Conservation (phyloP, 2,329 filamentous ascomycete genomes). For the Thelonectria discophora region DNA sequence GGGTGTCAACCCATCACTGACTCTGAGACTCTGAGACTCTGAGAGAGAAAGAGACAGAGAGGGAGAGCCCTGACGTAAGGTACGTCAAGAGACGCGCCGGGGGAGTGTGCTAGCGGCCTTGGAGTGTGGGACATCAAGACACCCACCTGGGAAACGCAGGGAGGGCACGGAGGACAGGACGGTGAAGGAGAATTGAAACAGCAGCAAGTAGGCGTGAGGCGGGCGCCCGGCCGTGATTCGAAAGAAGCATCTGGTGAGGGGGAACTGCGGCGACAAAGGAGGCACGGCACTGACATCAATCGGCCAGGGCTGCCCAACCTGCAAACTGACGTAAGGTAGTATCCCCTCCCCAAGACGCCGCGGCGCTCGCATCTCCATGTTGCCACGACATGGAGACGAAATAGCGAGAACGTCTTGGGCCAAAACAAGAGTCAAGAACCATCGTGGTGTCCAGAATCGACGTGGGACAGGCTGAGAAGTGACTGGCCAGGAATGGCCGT, state of each 20-base stretch:
- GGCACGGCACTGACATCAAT: conserved; percentile 40
- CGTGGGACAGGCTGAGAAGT: conserved; percentile 37
- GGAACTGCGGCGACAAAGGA: conserved; percentile 30
- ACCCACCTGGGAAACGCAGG: conserved; percentile 41
- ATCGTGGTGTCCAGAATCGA: conserved; percentile 40
- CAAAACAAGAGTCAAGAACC: conserved; percentile 17
- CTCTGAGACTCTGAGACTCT: no score
- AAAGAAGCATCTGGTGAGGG: conserved; percentile 32
- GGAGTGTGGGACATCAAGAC: conserved; percentile 38
- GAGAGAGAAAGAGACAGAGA: no score
- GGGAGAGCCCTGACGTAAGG: conserved; percentile 43
- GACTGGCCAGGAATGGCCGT: conserved; percentile 16
- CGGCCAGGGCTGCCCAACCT: conserved; percentile 32
- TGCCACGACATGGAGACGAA: conserved; percentile 31
- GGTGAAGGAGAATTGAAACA: conserved; percentile 45
- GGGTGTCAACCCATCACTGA: conserved; percentile 38
- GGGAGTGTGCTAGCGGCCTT: conserved; percentile 31
- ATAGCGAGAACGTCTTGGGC: conserved; percentile 34
- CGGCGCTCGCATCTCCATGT: conserved; percentile 31
- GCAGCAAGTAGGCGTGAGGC: conserved; percentile 29
- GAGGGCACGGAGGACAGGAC: conserved; percentile 43
- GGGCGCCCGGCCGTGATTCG: conserved; percentile 19
- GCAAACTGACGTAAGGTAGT: conserved; percentile 41
- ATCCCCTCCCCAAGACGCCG: conserved; percentile 37
- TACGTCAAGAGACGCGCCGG: conserved; percentile 37